A percentile compares a stretch with the other conserved stretches of the same genome.
Conservation (phyloP, 148 eudicot genomes). For the Tetragonia tetragonoides region DNA sequence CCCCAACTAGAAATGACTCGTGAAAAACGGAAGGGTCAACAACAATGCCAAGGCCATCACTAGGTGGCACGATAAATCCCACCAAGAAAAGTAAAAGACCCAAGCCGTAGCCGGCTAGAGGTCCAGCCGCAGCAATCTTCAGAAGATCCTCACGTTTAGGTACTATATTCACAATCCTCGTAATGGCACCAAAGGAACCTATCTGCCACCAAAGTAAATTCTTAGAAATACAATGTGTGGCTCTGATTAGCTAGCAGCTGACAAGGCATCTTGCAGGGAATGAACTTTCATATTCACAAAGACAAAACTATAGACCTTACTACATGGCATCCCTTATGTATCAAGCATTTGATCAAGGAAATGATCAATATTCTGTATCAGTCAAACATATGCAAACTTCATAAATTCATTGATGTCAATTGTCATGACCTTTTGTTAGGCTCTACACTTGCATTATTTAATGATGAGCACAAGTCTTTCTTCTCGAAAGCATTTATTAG, state of each 20-base stretch:
- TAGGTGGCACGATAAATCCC: conserved; percentile 86
- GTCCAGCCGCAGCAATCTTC: conserved; percentile 94
- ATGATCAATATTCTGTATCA: too few relatives aligned
- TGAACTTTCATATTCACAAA: background rate
- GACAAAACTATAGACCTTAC: background rate
- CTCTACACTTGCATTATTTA: background rate
- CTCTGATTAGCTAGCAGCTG: background rate
- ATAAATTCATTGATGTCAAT: too few relatives aligned
- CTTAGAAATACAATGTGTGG: conserved; percentile 31
- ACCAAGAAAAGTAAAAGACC: conserved; percentile 74
- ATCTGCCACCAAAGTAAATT: conserved; percentile 70
- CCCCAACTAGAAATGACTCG: conserved; percentile 93
- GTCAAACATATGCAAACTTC: too few relatives aligned
- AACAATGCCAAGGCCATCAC: conserved; percentile 79
- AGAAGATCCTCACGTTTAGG: conserved; percentile 88
- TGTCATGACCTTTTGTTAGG: background rate
- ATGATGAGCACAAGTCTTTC: background rate
- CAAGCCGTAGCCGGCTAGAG: conserved; percentile 76
- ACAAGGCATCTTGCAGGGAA: background rate
- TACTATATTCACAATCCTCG: conserved; percentile 83
- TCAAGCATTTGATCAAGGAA: background rate
- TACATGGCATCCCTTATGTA: background rate
- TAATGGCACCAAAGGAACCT: conserved; percentile 97
- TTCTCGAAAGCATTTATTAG: too few relatives aligned
- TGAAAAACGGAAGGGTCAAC: conserved; percentile 89